Evolutionary conservation across 768 basidiomycete genomes (phyloP), one percentile per base, ranked within the genome.

Genomic region (Agrocybe chaxingu): DNA sequence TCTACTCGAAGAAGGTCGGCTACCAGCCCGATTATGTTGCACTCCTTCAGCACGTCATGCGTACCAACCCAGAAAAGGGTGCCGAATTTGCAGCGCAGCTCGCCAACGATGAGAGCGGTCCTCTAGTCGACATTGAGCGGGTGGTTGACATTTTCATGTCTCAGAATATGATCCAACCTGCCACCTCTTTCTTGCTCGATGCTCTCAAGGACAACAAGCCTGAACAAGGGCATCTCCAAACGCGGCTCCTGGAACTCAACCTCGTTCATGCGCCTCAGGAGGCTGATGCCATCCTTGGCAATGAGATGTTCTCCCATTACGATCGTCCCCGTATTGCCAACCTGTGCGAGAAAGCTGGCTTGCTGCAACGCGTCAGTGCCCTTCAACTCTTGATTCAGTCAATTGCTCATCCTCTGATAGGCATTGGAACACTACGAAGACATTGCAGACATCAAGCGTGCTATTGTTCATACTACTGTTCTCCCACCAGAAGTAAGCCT

Each of bases 91-190:
- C 97, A n/a, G 79, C 84, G 7, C 89, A 92, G 63, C 80, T 99
- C 11, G 89, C 86, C 38, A 98, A 98, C 66, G 93, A 98, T 56
- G 97, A 98, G 68, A 71, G 70, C 38, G 97, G 97, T 2, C 87
- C 97, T 10, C 69, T 98, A 51, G 90, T 98, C 38, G 96, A 99
- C 60, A 71, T 98, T 51, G 96, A 98, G 67, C 77, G 95, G 47
- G 95, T 98, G 48, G 94, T 98, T 53, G 97, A 99, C 62, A 97
- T 98, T 61, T 98, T 99, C 77, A 97, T 98, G 93, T 89, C 89
- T 0, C 95, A 97, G 66, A 98, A 98, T 72, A 92, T 98, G 93
- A 95, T 98, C 51, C 97, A 98, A 68, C 96, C 95, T 13, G 97
- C 97, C 4, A 99, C 97, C 0, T 95, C 93, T 1, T 98, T 99